These are phyloP conservation scores for Haematococcus lacustris DNA, from an alignment of 139 green algal genomes.

Conservation along the genomic window DNA sequence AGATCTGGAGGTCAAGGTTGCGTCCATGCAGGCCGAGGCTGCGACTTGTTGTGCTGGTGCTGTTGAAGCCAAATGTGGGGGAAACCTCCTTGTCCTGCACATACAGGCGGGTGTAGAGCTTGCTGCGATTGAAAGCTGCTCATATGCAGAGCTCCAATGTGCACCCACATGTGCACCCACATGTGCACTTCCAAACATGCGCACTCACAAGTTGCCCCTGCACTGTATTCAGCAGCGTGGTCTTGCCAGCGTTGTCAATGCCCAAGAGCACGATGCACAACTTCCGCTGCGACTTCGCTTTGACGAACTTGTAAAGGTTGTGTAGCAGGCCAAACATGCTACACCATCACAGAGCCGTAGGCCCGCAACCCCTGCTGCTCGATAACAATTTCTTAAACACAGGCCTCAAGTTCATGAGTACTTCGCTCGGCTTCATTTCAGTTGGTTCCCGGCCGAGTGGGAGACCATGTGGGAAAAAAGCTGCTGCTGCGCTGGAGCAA, in stretches of 20 bases:
- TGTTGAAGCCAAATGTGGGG: slow-evolving; percentile 48
- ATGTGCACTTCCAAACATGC: not conserved
- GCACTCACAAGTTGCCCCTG: slow-evolving; percentile 18
- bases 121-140: not conserved
- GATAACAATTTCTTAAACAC: too few species aligned
- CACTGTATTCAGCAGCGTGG: slow-evolving; percentile 31
- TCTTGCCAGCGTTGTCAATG: slow-evolving; percentile 51
- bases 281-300: slow-evolving; percentile 19
- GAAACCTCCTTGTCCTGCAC: slow-evolving; percentile 22
- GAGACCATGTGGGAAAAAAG: too few species aligned
- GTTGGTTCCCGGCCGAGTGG: too few species aligned
- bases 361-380: too few species aligned
- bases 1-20: slow-evolving; percentile 16
- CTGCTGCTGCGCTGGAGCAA: too few species aligned
- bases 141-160: not conserved
- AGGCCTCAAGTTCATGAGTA: too few species aligned
- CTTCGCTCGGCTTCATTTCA: too few species aligned
- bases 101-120: too few species aligned
- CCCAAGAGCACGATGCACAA: slow-evolving; percentile 36
- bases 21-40: not conserved
- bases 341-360: too few species aligned
- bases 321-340: slow-evolving; percentile 21
- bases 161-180: not conserved
- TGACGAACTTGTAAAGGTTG: slow-evolving; percentile 28
- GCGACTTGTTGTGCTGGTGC: not conserved